Percentiles rank a stretch among this genome's conserved stretches.
phyloP scores from a whole-genome alignment of 2,329 filamentous ascomycete species.

The Claviceps monticola region DNA sequence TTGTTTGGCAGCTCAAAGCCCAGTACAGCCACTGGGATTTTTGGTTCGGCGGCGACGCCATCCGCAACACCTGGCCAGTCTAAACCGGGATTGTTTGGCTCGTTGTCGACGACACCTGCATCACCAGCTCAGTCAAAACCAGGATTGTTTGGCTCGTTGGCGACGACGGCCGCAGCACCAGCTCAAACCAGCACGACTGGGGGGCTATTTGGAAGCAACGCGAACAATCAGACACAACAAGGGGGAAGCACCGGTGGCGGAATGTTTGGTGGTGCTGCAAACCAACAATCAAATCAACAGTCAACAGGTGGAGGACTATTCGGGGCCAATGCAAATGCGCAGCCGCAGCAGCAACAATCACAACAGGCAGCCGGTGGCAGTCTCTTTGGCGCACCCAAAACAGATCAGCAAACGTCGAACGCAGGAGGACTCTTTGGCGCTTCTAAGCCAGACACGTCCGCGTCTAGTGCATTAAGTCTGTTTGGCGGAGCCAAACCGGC shows the following conservation, averaged over 20 bases:
- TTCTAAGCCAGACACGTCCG: too few species aligned
- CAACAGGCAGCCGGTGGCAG: constrained; percentile 16
- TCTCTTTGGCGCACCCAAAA: constrained; percentile 15
- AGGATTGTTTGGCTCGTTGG: constrained; percentile 17
- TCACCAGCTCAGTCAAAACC: too few species aligned
- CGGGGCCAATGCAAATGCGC: constrained; percentile 13
- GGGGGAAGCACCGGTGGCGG: not conserved
- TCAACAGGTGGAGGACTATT: constrained; percentile 18
- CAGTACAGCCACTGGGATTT: constrained; percentile 16
- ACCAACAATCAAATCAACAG: constrained; percentile 15
- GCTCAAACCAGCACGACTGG: constrained; percentile 9
- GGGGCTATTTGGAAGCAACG: constrained; percentile 14
- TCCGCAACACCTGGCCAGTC: too few species aligned
- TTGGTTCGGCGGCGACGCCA: constrained; percentile 14
- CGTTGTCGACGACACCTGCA: constrained; percentile 7
- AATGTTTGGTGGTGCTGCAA: constrained; percentile 2
- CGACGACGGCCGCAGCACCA: constrained; percentile 11
- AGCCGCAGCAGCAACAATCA: constrained; percentile 12
- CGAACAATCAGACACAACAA: constrained; percentile 9
- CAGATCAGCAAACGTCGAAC: constrained; percentile 9
- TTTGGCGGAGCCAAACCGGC: constrained; percentile 14
- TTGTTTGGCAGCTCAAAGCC: constrained; percentile 21
- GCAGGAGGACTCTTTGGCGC: constrained; percentile 5
- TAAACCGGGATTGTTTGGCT: constrained; percentile 15
- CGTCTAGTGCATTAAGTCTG: constrained; percentile 8